phyloP scores from a whole-genome alignment of 495 filamentous ascomycete genomes.

The Geoglossum glabrum region DNA sequence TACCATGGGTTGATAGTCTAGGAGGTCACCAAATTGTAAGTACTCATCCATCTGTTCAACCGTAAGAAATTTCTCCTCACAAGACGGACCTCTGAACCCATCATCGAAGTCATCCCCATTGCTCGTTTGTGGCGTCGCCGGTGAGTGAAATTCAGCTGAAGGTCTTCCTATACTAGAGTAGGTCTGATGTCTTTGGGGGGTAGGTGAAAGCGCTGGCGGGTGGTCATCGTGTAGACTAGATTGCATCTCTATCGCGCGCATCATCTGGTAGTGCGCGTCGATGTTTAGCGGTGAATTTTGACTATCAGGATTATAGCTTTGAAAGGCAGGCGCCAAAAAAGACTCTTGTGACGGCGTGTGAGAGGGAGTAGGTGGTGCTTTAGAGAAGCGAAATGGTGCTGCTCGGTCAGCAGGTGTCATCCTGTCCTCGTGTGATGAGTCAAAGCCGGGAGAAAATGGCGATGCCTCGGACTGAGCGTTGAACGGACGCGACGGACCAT shows the following conservation, averaged over 20 bases:
- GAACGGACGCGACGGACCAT: slow-evolving; percentile 30
- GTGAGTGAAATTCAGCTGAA: slow-evolving; percentile 34
- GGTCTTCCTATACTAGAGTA: slow-evolving; percentile 17
- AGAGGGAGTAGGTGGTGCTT: slow-evolving; percentile 28
- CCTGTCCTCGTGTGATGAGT: slow-evolving; percentile 12
- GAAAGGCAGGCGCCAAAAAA: slow-evolving; percentile 25
- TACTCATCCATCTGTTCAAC: not conserved
- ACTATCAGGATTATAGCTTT: slow-evolving; percentile 24
- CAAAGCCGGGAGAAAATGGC: slow-evolving; percentile 17
- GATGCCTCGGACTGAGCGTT: slow-evolving; percentile 27
- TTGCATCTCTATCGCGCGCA: slow-evolving; percentile 33
- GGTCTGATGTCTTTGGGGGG: slow-evolving; percentile 12
- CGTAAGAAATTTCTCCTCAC: not conserved
- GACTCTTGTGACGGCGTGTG: slow-evolving; percentile 25
- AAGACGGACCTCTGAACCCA: slow-evolving; percentile 6
- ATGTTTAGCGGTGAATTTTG: slow-evolving; percentile 21
- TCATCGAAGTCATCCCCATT: slow-evolving; percentile 33
- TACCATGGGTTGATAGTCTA: slow-evolving; percentile 22
- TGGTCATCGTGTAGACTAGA: slow-evolving; percentile 22
- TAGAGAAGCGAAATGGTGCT: slow-evolving; percentile 7
- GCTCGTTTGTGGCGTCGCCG: slow-evolving; percentile 33
- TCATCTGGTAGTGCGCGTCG: slow-evolving; percentile 29
- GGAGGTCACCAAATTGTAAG: slow-evolving; percentile 12
- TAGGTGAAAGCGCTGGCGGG: slow-evolving; percentile 20
- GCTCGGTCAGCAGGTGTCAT: not conserved